A percentile compares a stretch with the other conserved stretches of the same genome.
Conservation (phyloP, 139 green algal genomes). For the Mychonastes homosphaera region DNA sequence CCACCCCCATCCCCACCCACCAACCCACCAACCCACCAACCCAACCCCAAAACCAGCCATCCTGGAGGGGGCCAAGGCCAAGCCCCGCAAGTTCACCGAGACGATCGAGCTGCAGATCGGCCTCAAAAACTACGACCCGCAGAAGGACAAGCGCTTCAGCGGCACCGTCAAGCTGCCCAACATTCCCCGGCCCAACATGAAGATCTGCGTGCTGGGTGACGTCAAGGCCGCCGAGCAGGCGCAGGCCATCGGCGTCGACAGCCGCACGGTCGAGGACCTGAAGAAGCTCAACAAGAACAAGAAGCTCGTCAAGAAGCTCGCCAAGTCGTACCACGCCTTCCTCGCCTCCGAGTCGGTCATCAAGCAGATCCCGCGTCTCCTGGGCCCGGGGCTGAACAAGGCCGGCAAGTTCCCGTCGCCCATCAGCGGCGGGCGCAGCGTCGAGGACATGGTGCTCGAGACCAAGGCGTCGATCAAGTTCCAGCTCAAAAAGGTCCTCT, state of each 20-base stretch:
- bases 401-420: constrained; percentile 97
- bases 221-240: constrained; percentile 96
- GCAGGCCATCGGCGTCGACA: constrained; percentile 71
- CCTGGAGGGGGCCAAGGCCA: constrained; percentile 67
- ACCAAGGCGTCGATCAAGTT: constrained; percentile 95
- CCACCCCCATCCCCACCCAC: background rate
- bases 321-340: constrained; percentile 96
- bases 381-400: constrained; percentile 98
- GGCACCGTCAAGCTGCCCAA: constrained; percentile 94
- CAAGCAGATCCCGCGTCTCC: constrained; percentile 97
- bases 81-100: constrained; percentile 96
- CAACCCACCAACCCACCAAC: background rate
- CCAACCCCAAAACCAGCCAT: constrained; percentile 32
- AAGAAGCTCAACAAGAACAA: constrained; percentile 99
- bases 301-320: constrained; percentile 99
- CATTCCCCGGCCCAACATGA: constrained; percentile 87
- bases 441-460: too few relatives aligned
- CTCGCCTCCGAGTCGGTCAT: constrained; percentile 96
- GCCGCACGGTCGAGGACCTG: constrained; percentile 88
- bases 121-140: constrained; percentile 99
- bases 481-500: constrained; percentile 99
- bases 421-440: constrained; percentile 46
- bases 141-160: constrained; percentile 99
- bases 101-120: constrained; percentile 99
- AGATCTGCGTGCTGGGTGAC: constrained; percentile 95